Conservation (phyloP, 2,329 filamentous ascomycete species). For the Talaromyces verruculosus region DNA sequence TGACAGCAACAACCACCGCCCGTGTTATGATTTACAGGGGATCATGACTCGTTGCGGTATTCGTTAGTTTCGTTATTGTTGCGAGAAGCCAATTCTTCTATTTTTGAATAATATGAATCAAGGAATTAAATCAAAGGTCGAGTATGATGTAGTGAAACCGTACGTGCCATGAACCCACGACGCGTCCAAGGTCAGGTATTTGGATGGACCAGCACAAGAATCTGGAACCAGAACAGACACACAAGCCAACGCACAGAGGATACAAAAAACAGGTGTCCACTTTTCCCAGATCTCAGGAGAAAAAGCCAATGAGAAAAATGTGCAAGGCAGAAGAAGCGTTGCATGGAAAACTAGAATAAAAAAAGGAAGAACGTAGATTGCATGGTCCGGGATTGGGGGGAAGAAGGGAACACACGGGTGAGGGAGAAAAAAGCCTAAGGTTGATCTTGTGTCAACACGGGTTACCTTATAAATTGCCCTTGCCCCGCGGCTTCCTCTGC, state of each 20-base stretch:
- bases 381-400: not conserved
- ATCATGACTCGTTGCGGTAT: not conserved
- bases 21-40: not conserved
- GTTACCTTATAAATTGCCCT: constrained; percentile 45
- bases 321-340: constrained; percentile 7
- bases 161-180: constrained; percentile 12
- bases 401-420: not conserved
- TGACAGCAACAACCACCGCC: not conserved
- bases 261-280: not conserved
- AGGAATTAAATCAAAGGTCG: not conserved
- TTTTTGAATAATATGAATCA: not conserved
- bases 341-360: not conserved
- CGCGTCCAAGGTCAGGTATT: constrained; percentile 6
- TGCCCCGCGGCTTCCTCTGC: constrained; percentile 40
- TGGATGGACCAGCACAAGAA: constrained; percentile 13
- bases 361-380: constrained; percentile 12
- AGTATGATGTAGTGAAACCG: not conserved
- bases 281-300: not conserved
- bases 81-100: not conserved
- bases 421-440: constrained; percentile 10
- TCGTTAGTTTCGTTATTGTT: not conserved
- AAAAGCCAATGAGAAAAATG: constrained; percentile 11
- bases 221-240: constrained; percentile 13
- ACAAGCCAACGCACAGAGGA: not conserved
- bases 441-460: constrained; percentile 46